These are phyloP conservation scores for Leucogyrophana mollusca DNA, from an alignment of 768 basidiomycete species.

Conservation along the genomic window DNA sequence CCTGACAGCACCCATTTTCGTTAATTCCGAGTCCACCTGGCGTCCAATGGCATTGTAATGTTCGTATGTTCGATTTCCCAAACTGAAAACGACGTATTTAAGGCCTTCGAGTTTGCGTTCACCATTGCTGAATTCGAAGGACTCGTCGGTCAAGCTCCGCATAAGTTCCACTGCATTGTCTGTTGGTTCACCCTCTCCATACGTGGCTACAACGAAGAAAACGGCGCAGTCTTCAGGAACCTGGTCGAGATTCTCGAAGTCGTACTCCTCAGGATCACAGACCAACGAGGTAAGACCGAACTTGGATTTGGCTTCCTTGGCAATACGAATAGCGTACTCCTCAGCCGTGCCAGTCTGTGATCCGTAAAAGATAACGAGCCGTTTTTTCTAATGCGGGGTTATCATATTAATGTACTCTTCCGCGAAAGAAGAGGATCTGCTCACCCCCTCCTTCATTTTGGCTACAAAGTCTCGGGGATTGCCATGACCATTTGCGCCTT, in stretches of 20 bases:
- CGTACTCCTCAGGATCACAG: constrained; percentile 98
- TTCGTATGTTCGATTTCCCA: constrained; percentile 93
- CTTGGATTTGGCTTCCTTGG: constrained; percentile 96
- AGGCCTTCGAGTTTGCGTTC: constrained; percentile 74
- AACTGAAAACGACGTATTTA: constrained; percentile 92
- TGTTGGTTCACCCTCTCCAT: constrained; percentile 98
- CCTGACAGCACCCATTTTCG: constrained; percentile 77
- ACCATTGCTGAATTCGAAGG: constrained; percentile 85
- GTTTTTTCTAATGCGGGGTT: constrained; percentile 73
- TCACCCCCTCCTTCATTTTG: constrained; percentile 91
- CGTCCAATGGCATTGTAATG: constrained; percentile 93
- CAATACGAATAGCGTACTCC: constrained; percentile 95
- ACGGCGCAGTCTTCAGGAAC: constrained; percentile 84
- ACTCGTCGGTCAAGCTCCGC: constrained; percentile 86
- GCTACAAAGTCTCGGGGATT: constrained; percentile 94
- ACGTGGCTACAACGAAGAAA: constrained; percentile 97
- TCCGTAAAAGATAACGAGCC: constrained; percentile 95
- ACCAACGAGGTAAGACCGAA: constrained; percentile 95
- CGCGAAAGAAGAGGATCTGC: constrained; percentile 28
- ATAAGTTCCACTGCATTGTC: constrained; percentile 95
- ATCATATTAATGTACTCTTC: constrained; percentile 8
- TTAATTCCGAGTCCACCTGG: constrained; percentile 69
- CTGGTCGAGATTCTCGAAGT: constrained; percentile 93
- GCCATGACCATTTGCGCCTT: constrained; percentile 59
- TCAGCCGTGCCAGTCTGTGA: constrained; percentile 99